These are phyloP conservation scores for Diospyros kaki DNA, from an alignment of 148 eudicot genomes.

Conservation along the genomic window DNA sequence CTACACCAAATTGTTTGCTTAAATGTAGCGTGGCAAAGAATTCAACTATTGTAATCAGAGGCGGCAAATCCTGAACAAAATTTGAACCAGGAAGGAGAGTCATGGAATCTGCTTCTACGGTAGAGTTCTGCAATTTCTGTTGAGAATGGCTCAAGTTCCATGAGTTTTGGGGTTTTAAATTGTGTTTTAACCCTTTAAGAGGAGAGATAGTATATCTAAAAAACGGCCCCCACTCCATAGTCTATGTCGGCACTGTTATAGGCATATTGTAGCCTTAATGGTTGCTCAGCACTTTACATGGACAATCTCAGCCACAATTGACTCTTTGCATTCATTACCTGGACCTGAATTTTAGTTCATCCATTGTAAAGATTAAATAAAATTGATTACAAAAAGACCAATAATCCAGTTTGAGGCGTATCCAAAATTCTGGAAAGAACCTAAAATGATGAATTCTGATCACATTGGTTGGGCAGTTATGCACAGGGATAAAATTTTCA, in stretches of 20 bases:
- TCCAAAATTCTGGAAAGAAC: background rate
- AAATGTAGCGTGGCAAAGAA: background rate
- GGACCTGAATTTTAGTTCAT: background rate
- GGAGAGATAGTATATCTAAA: background rate
- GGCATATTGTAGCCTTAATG: background rate
- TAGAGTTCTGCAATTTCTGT: background rate
- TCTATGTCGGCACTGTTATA: background rate
- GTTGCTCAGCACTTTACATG: background rate
- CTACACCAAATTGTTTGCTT: background rate
- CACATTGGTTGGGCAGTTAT: background rate
- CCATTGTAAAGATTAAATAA: background rate
- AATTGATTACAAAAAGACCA: background rate
- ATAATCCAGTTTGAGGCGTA: background rate
- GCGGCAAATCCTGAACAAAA: background rate
- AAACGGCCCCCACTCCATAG: background rate
- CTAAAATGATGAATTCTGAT: background rate
- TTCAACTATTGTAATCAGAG: background rate
- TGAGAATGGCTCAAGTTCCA: background rate
- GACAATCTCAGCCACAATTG: background rate
- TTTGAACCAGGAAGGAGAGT: background rate
- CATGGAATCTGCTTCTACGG: background rate
- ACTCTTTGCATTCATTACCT: background rate
- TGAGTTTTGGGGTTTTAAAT: constrained; percentile 2
- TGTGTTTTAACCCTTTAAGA: background rate
- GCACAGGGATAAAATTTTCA: background rate